These are phyloP conservation scores for Epichloe gansuensis DNA, from an alignment of 2,329 filamentous ascomycete species.

Conservation along the genomic window DNA sequence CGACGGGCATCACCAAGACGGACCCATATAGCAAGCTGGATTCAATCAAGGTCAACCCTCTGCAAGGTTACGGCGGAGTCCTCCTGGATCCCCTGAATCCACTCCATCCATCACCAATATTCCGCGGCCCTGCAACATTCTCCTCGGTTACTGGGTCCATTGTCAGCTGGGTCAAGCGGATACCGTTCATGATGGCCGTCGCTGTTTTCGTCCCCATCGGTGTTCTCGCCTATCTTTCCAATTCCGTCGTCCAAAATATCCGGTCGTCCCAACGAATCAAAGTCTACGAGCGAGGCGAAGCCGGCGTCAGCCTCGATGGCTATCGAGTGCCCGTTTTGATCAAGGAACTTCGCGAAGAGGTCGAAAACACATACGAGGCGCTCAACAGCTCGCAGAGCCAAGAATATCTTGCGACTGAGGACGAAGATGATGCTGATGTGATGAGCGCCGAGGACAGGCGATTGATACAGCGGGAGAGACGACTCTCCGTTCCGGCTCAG, in stretches of 20 bases:
- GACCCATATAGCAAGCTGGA: conserved; percentile 65
- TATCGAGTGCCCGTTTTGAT: conserved; percentile 70
- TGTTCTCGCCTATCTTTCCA: conserved; percentile 58
- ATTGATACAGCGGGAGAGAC: conserved; percentile 28
- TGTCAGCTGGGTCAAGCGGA: conserved; percentile 30
- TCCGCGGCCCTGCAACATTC: conserved; percentile 15
- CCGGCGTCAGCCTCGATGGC: conserved; percentile 52
- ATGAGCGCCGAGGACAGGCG: conserved; percentile 27
- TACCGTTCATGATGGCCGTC: conserved; percentile 55
- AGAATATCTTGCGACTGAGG: conserved; percentile 54
- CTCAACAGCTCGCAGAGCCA: conserved; percentile 57
- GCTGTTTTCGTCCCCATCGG: conserved; percentile 63
- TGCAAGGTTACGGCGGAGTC: conserved; percentile 61
- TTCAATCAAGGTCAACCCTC: conserved; percentile 58
- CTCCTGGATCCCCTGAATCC: conserved; percentile 59
- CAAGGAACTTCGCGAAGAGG: conserved; percentile 60
- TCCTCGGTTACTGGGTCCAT: conserved; percentile 21
- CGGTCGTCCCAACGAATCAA: conserved; percentile 63
- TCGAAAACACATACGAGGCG: conserved; percentile 67
- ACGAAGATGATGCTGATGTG: conserved; percentile 30
- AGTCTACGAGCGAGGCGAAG: conserved; percentile 60
- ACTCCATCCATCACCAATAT: conserved; percentile 34
- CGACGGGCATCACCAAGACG: conserved; percentile 61
- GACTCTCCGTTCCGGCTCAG: conserved; percentile 33
- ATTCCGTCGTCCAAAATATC: conserved; percentile 64